Base-by-base conservation (phyloP, 2,329 filamentous ascomycete species). In the Talaromyces amestolkiae region DNA sequence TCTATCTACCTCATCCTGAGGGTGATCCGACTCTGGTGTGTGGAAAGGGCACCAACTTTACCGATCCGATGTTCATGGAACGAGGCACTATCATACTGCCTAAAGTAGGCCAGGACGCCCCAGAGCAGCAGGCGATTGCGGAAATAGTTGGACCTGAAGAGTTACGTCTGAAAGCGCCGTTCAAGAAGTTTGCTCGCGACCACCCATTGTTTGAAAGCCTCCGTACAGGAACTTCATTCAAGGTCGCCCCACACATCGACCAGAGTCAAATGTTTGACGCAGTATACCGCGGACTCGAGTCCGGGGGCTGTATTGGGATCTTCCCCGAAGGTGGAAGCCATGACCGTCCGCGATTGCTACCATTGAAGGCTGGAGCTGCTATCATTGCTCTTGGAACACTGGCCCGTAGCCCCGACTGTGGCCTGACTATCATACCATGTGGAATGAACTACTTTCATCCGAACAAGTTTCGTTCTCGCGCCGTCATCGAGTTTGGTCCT, bases 371-470 rank as follows among this genome's bases (percentile, higher is more conserved):
- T 72, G 94, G 94, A 76, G 92, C 98, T 67, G 95, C 95, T 66
- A 95, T 99, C 74, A 99, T 98, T 94, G 95, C 94, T 15, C 85
- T 98, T 37, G 94, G 94, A 43, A 90, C 95, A 0, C 83, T 98
- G 61, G 92, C 91, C 6, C 89, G 92, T 63, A 88, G 93, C 67
- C 93, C 93, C 2, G 85, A 94, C 69, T 96, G 92, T 75, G 92
- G 91, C 31, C 82, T 98, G 67, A 95, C 93, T 78, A 97, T 98
- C 72, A 91, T 98, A 24, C 95, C 95, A 3, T 93, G 95, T 61
- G 94, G 94, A 72, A 97, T 98, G 95, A 98, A 98, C 79, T 98
- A 98, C 79, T 98, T 98, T 80, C 94, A 98, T 78, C 91, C 94
- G 0, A 94, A 98, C 84, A 98, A 98, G 77, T 98, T 98, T 79